A percentile compares a stretch with the other conserved stretches of the same genome.
phyloP scores from a whole-genome alignment of 352 stramenopile genomes.

The Stephanocyclus meneghinianus region DNA sequence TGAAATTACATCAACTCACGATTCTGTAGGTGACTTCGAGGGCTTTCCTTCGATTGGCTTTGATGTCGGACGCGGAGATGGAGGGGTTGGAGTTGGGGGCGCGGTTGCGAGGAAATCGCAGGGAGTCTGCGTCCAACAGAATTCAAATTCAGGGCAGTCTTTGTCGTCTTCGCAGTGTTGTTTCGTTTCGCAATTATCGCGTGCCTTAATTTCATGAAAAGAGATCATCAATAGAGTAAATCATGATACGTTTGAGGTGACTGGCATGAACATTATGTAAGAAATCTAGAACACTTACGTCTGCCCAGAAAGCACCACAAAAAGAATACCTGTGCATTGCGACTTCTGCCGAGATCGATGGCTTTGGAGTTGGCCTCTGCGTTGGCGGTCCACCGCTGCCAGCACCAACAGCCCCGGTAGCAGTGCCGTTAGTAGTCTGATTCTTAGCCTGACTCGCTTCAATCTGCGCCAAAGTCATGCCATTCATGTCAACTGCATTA shows the following conservation, averaged over 20 bases:
- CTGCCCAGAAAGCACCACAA: conserved; percentile 53
- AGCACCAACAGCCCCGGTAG: background rate
- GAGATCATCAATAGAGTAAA: background rate
- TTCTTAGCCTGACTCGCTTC: conserved; percentile 32
- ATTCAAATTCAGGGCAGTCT: conserved; percentile 56
- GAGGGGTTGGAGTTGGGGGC: conserved; percentile 31
- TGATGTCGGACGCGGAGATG: conserved; percentile 11
- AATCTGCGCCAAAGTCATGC: conserved; percentile 48
- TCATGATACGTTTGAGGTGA: background rate
- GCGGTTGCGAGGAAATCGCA: conserved; percentile 59
- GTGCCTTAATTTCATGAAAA: conserved; percentile 17
- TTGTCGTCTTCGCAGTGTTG: conserved; percentile 59
- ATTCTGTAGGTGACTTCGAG: conserved; percentile 34
- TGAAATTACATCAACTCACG: conserved; percentile 28
- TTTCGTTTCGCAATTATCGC: conserved; percentile 63
- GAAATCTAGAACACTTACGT: conserved; percentile 34
- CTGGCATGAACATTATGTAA: background rate
- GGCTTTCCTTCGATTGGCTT: conserved; percentile 35
- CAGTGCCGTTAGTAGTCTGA: background rate
- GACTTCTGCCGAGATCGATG: conserved; percentile 50
- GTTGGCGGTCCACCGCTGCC: conserved; percentile 21
- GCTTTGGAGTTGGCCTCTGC: conserved; percentile 44
- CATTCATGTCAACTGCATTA: conserved; percentile 52
- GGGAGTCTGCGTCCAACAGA: conserved; percentile 60
- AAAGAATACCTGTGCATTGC: conserved; percentile 58